These are phyloP conservation scores for Cyclanthera cordifolia DNA, from an alignment of 306 rosid genomes.

Conservation along the genomic window DNA sequence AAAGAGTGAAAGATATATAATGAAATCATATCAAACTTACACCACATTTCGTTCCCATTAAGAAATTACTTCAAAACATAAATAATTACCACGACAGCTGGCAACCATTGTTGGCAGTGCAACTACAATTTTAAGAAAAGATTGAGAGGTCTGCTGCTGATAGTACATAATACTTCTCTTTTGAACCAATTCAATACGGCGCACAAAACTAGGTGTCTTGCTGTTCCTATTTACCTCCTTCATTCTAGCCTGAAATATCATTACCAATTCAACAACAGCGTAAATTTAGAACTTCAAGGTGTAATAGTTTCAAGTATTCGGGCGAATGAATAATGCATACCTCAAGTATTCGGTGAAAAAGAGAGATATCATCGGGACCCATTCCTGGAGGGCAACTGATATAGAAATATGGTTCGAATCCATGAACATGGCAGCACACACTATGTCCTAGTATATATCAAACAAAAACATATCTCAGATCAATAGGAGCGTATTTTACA, in stretches of 20 bases:
- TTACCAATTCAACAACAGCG: conserved; percentile 10
- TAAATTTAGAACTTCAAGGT: neutral
- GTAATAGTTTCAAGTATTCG: neutral
- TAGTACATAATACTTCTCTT: conserved; percentile 84
- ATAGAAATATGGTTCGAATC: conserved; percentile 93
- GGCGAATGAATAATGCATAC: conserved; percentile 25
- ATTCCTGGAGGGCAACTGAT: conserved; percentile 75
- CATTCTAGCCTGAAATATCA: conserved; percentile 61
- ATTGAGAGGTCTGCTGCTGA: conserved; percentile 54
- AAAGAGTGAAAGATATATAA: neutral
- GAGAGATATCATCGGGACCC: conserved; percentile 84
- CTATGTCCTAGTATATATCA: conserved; percentile 55
- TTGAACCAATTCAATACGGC: conserved; percentile 70
- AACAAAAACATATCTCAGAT: neutral
- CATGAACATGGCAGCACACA: conserved; percentile 88
- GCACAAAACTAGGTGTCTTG: conserved; percentile 48
- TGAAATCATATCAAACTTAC: neutral
- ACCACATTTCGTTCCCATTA: conserved; percentile 2
- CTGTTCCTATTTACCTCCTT: conserved; percentile 72
- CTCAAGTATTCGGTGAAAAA: conserved; percentile 68
- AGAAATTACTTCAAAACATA: neutral
- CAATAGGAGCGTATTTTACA: neutral
- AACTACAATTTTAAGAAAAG: conserved; percentile 86
- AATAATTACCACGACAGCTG: conserved; percentile 76
- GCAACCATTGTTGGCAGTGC: conserved; percentile 95